These are phyloP conservation scores for Hyaloscypha bicolor DNA, from an alignment of 495 filamentous ascomycete species.

Conservation along the genomic window DNA sequence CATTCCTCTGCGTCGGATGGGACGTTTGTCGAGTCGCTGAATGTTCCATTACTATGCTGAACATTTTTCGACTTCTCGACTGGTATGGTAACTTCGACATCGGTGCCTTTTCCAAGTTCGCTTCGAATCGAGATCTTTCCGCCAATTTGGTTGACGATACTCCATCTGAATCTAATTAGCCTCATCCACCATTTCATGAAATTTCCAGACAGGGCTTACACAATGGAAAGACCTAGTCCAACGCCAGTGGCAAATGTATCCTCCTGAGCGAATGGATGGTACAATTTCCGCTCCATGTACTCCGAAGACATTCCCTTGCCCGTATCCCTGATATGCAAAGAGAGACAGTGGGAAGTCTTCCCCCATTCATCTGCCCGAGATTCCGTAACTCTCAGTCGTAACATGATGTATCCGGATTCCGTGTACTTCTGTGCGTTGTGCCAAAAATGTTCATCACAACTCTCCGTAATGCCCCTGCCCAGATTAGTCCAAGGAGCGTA, in stretches of 20 bases:
- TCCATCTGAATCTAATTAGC: slow-evolving; percentile 29
- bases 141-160: slow-evolving; percentile 60
- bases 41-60: slow-evolving; percentile 45
- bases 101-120: slow-evolving; percentile 30
- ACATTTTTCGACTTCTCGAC: slow-evolving; percentile 10
- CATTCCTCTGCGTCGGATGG: slow-evolving; percentile 3
- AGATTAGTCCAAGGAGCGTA: background rate
- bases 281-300: slow-evolving; percentile 65
- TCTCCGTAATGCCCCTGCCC: slow-evolving; percentile 60
- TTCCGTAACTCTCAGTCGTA: slow-evolving; percentile 38
- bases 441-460: slow-evolving; percentile 83
- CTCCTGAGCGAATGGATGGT: slow-evolving; percentile 73
- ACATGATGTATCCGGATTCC: slow-evolving; percentile 61
- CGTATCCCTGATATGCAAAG: slow-evolving; percentile 26
- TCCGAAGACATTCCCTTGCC: slow-evolving; percentile 62
- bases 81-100: slow-evolving; percentile 23
- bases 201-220: slow-evolving; percentile 39
- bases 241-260: slow-evolving; percentile 64
- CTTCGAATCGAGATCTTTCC: slow-evolving; percentile 57
- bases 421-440: slow-evolving; percentile 85
- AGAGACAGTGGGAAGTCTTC: slow-evolving; percentile 3
- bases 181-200: background rate
- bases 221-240: slow-evolving; percentile 69
- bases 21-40: background rate
- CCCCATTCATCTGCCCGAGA: background rate